Percentiles rank a stretch among this genome's conserved stretches.
Evolutionary conservation across 257 asterid genomes (phyloP).

Genomic region (Nicotiana undulata): DNA sequence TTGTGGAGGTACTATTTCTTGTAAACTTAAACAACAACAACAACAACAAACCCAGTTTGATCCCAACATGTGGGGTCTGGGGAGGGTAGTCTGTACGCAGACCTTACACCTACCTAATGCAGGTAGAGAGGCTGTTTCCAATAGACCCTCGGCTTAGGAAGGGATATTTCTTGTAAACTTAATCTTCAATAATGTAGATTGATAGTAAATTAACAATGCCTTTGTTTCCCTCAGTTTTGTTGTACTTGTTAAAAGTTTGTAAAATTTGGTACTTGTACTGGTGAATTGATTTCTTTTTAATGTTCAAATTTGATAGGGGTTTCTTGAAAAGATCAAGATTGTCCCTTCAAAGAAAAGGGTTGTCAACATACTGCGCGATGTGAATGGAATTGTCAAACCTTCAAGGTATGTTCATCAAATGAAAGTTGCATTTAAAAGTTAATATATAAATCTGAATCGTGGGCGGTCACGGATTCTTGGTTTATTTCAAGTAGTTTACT

Average conservation of each 20-base stretch:
- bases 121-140: no score
- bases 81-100: no score
- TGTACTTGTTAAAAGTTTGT: background rate
- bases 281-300: background rate
- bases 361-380: conserved; percentile 64
- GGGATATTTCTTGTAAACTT: background rate
- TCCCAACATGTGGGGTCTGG: no score
- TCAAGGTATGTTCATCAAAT: conserved; percentile 52
- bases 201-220: background rate
- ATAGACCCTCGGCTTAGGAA: no score
- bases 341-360: conserved; percentile 69
- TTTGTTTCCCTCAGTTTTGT: background rate
- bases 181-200: background rate
- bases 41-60: no score
- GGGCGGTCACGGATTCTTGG: background rate
- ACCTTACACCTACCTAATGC: no score
- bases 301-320: conserved; percentile 33
- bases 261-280: background rate
- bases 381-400: conserved; percentile 72
- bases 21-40: background rate
- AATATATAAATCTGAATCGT: background rate
- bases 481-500: background rate
- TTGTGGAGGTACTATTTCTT: conserved; percentile 47
- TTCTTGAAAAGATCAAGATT: conserved; percentile 56
- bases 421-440: background rate